Conservation (phyloP, 148 eudicot genomes). For the Arctostaphylos glauca region DNA sequence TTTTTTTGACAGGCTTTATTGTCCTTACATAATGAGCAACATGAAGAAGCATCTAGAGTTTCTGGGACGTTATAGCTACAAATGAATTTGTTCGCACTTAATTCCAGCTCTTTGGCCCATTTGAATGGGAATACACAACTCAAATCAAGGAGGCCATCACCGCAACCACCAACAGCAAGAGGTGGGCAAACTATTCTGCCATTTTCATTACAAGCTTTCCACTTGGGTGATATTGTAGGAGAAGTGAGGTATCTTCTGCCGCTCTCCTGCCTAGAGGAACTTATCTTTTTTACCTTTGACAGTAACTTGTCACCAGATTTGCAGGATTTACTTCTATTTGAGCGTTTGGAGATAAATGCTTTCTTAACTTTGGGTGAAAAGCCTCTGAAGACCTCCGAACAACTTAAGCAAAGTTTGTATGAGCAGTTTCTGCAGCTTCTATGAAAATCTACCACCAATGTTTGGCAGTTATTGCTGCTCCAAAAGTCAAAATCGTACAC, state of each 20-base stretch:
- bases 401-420: constrained; percentile 78
- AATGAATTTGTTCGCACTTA: constrained; percentile 51
- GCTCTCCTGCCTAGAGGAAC: constrained; percentile 13
- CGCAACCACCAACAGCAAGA: constrained; percentile 71
- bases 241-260: constrained; percentile 22
- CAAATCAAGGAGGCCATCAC: constrained; percentile 57
- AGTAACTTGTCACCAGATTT: constrained; percentile 23
- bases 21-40: constrained; percentile 46
- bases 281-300: constrained; percentile 22
- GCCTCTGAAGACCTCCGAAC: constrained; percentile 49
- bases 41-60: constrained; percentile 34
- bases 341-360: constrained; percentile 18
- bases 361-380: constrained; percentile 19
- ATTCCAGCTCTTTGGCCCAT: constrained; percentile 69
- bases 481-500: constrained; percentile 26
- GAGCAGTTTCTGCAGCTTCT: constrained; percentile 85
- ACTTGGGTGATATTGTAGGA: constrained; percentile 30
- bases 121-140: constrained; percentile 55
- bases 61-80: constrained; percentile 38
- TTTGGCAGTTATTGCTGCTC: constrained; percentile 75
- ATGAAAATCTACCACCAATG: constrained; percentile 67
- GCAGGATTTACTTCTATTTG: constrained; percentile 27
- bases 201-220: constrained; percentile 37
- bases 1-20: constrained; percentile 28
- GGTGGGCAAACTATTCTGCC: constrained; percentile 67